These are phyloP conservation scores for Helminthosporium solani DNA, from an alignment of 2,329 filamentous ascomycete species.

Conservation along the genomic window DNA sequence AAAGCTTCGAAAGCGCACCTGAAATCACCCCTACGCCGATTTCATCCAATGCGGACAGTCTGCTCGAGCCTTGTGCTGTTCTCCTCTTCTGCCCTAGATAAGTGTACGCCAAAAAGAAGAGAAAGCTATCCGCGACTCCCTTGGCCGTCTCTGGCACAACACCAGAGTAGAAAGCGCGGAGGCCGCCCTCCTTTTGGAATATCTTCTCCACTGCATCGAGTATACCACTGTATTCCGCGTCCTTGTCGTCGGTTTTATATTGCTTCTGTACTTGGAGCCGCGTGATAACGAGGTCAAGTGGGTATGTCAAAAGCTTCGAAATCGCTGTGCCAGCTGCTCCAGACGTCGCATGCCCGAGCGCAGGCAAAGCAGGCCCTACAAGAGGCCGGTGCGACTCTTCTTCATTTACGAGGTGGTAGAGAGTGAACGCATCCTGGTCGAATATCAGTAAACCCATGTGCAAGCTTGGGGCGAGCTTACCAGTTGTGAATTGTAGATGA, in stretches of 20 bases:
- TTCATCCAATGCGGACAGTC: slow-evolving; percentile 67
- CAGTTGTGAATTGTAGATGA: slow-evolving; percentile 48
- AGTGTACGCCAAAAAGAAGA: slow-evolving; percentile 83
- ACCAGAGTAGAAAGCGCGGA: slow-evolving; percentile 64
- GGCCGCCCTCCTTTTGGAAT: slow-evolving; percentile 67
- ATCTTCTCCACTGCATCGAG: slow-evolving; percentile 71
- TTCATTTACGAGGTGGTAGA: slow-evolving; percentile 46
- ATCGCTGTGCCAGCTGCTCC: slow-evolving; percentile 77
- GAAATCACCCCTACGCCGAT: slow-evolving; percentile 71
- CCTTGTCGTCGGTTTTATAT: slow-evolving; percentile 44
- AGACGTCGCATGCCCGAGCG: slow-evolving; percentile 77
- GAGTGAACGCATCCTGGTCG: slow-evolving; percentile 44
- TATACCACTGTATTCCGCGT: slow-evolving; percentile 63
- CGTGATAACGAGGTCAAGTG: slow-evolving; percentile 78
- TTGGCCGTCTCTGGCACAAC: slow-evolving; percentile 48
- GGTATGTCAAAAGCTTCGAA: slow-evolving; percentile 77
- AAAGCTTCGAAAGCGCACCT: slow-evolving; percentile 70
- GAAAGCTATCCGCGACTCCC: slow-evolving; percentile 67
- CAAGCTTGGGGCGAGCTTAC: slow-evolving; percentile 26
- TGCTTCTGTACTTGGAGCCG: slow-evolving; percentile 76
- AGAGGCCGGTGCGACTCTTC: slow-evolving; percentile 22
- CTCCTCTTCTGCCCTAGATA: slow-evolving; percentile 52
- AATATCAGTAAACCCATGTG: slow-evolving; percentile 9
- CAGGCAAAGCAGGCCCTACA: slow-evolving; percentile 60
- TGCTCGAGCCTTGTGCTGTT: slow-evolving; percentile 19